A percentile compares a stretch with the other conserved stretches of the same genome.
Evolutionary conservation across 139 green algal species (phyloP).

Genomic region (Chlamydomonas urium): DNA sequence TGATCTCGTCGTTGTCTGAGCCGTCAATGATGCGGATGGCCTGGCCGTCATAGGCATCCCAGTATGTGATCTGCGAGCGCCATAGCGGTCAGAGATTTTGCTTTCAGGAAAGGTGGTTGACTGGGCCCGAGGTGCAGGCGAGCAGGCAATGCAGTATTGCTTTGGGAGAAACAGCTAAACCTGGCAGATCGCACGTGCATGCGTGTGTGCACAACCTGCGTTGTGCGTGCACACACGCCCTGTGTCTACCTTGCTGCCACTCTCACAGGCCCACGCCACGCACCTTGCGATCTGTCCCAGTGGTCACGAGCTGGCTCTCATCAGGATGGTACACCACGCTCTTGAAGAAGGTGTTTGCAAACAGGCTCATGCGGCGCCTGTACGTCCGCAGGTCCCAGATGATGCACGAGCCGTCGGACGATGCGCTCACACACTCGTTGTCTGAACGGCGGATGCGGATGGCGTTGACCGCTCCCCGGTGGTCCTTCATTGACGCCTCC

Average conservation of each 20-base stretch:
- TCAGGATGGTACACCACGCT: constrained; percentile 68
- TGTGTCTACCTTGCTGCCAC: too few species aligned
- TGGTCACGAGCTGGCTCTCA: constrained; percentile 65
- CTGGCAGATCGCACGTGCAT: too few species aligned
- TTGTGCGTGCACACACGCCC: too few species aligned
- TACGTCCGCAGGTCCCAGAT: constrained; percentile 79
- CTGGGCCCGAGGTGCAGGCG: too few species aligned
- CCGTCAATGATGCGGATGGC: constrained; percentile 80
- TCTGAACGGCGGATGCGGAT: constrained; percentile 56
- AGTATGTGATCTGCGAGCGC: constrained; percentile 25
- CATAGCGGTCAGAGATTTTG: too few species aligned
- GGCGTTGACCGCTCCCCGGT: constrained; percentile 70
- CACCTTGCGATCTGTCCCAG: constrained; percentile 73
- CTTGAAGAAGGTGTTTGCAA: constrained; percentile 80
- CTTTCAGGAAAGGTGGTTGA: too few species aligned
- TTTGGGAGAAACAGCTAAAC: too few species aligned
- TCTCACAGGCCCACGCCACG: too few species aligned
- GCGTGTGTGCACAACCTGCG: too few species aligned
- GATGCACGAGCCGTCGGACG: constrained; percentile 79
- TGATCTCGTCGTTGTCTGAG: constrained; percentile 50
- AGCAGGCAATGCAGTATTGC: too few species aligned
- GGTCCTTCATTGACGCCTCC: constrained; percentile 82
- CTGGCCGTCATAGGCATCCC: constrained; percentile 21
- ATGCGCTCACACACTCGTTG: constrained; percentile 67
- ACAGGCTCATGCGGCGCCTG: constrained; percentile 60